A percentile compares a stretch with the other conserved stretches of the same genome.
phyloP scores from a whole-genome alignment of 2,329 filamentous ascomycete genomes.

The Xylariomycetidae sp. region DNA sequence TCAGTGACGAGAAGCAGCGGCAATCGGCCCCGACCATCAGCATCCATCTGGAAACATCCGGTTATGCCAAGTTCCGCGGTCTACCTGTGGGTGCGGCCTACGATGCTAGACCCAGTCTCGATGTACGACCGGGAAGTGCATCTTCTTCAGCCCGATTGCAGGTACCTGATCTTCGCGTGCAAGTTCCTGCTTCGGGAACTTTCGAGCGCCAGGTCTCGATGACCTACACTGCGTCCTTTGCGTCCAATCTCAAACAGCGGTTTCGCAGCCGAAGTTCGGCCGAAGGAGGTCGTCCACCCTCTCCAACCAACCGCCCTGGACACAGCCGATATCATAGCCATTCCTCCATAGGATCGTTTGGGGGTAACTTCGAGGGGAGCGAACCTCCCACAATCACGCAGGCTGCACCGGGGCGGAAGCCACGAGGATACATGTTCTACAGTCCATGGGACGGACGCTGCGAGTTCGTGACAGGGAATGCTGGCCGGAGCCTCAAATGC shows the following conservation, averaged over 20 bases:
- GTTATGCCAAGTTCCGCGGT: conserved; percentile 51
- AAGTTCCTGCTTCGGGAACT: conserved; percentile 21
- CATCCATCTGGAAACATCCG: conserved; percentile 47
- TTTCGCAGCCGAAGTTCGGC: conserved; percentile 32
- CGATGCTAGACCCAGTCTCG: conserved; percentile 15
- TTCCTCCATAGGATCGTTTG: conserved; percentile 29
- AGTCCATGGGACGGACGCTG: conserved; percentile 86
- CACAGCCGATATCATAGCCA: conserved; percentile 27
- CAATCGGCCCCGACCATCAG: conserved; percentile 38
- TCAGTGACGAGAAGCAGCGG: conserved; percentile 12
- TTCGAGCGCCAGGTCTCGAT: conserved; percentile 54
- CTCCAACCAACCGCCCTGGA: conserved; percentile 20
- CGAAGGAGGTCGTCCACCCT: conserved; percentile 15
- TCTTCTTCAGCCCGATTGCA: conserved; percentile 11
- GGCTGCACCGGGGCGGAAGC: conserved; percentile 42
- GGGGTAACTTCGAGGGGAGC: conserved; percentile 22
- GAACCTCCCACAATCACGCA: conserved; percentile 31
- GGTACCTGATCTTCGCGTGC: conserved; percentile 5
- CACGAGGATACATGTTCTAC: conserved; percentile 67
- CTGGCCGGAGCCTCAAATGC: conserved; percentile 69
- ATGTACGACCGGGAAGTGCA: conserved; percentile 21
- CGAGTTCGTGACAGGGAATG: conserved; percentile 74
- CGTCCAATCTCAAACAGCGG: conserved; percentile 39
- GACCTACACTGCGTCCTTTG: conserved; percentile 47
- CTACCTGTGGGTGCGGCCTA: conserved; percentile 31